Conservation (phyloP, 2,329 filamentous ascomycete genomes). For the Endothia cerciana region DNA sequence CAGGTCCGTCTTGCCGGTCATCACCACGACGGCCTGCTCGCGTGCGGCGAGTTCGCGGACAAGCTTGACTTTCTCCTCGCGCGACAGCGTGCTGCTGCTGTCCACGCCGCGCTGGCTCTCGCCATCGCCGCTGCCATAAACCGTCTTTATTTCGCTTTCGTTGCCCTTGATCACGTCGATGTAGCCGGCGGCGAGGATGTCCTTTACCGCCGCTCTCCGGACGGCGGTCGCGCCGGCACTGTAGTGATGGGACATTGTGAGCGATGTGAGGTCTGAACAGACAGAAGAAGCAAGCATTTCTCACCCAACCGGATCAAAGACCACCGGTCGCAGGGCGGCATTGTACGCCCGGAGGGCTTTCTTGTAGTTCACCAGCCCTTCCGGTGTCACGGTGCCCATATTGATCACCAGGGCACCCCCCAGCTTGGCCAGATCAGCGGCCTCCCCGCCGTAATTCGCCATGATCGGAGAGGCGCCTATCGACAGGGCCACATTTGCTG, state of each 20-base stretch:
- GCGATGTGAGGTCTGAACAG: slow-evolving; percentile 1
- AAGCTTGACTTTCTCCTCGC: slow-evolving; percentile 58
- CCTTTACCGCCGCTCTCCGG: slow-evolving; percentile 70
- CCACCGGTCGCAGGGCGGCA: slow-evolving; percentile 69
- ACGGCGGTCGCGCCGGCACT: slow-evolving; percentile 79
- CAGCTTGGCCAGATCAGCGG: slow-evolving; percentile 75
- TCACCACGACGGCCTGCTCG: slow-evolving; percentile 73
- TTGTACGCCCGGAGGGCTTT: slow-evolving; percentile 84
- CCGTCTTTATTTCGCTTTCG: slow-evolving; percentile 80
- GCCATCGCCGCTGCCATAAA: slow-evolving; percentile 59
- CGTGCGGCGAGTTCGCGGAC: slow-evolving; percentile 68
- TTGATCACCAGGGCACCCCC: slow-evolving; percentile 85
- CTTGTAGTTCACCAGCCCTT: slow-evolving; percentile 71
- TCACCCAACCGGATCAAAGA: slow-evolving; percentile 87
- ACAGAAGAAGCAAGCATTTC: slow-evolving; percentile 32
- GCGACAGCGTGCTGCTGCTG: slow-evolving; percentile 60
- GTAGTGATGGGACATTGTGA: not conserved
- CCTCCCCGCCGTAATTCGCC: slow-evolving; percentile 85
- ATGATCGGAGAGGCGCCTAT: slow-evolving; percentile 92
- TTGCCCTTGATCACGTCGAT: slow-evolving; percentile 94
- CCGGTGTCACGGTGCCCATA: slow-evolving; percentile 88
- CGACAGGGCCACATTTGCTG: slow-evolving; percentile 85
- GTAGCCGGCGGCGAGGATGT: slow-evolving; percentile 73
- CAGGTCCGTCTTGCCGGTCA: slow-evolving; percentile 81
- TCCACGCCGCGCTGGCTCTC: slow-evolving; percentile 83